Conservation (phyloP, 78 protist genomes). For the Protostelium mycophagum region DNA sequence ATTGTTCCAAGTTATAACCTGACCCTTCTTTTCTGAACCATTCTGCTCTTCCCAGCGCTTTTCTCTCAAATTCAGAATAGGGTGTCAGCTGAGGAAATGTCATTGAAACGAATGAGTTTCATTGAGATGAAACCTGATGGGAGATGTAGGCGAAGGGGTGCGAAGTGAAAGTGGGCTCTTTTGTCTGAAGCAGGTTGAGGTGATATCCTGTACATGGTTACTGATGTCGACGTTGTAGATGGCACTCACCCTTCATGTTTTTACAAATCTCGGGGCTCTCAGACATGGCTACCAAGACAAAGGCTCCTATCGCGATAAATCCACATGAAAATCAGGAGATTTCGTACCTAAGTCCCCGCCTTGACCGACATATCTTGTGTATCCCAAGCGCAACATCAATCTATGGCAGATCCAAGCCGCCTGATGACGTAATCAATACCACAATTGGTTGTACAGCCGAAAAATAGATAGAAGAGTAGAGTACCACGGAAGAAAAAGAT, state of each 20-base stretch:
- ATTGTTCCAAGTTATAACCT: neutral
- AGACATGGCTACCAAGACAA: neutral
- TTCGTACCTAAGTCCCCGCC: neutral
- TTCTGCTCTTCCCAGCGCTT: neutral
- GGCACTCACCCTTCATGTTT: neutral
- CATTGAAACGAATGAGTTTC: neutral
- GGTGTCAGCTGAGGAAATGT: neutral
- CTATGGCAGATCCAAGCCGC: neutral
- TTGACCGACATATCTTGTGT: neutral
- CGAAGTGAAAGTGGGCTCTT: constrained; percentile 1
- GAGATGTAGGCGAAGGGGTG: neutral
- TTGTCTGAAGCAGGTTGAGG: neutral
- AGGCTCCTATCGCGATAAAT: neutral
- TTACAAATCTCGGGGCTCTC: neutral
- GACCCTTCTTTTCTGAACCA: neutral
- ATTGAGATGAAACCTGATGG: neutral
- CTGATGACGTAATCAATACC: neutral
- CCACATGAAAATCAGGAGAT: neutral
- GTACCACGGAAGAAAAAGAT: neutral
- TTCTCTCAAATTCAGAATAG: neutral
- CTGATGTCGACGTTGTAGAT: no score
- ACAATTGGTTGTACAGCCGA: neutral
- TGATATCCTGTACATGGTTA: neutral
- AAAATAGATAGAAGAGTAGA: no score
- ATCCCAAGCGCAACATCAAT: neutral